Evolutionary conservation across 176 grass and related monocot species (phyloP).

Genomic region (Tillandsia leiboldiana): DNA sequence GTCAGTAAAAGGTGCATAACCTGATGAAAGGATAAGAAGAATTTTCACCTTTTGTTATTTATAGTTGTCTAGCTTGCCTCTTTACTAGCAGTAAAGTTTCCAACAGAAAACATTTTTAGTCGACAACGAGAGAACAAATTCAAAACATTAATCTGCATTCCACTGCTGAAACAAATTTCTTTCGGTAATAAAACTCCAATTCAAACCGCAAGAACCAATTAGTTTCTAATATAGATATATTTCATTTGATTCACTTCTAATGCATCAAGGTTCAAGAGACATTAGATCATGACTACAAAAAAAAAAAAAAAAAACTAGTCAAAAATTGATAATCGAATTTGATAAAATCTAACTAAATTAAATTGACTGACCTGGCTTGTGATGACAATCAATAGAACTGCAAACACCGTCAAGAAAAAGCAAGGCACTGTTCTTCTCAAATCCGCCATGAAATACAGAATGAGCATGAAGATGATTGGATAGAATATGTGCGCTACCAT

Average conservation of each 20-base stretch:
- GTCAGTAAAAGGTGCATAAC: background rate
- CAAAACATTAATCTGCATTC: background rate
- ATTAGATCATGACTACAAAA: background rate
- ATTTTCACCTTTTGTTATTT: background rate
- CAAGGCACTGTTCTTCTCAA: conserved; percentile 47
- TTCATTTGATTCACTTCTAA: too few relatives aligned
- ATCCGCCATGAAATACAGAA: conserved; percentile 79
- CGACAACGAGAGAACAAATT: background rate
- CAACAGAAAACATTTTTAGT: background rate
- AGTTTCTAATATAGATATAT: too few relatives aligned
- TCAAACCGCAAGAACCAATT: too few relatives aligned
- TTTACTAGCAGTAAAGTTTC: background rate
- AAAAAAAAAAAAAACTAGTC: too few relatives aligned
- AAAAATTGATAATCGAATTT: background rate
- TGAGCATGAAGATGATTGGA: conserved; percentile 57
- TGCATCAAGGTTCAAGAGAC: too few relatives aligned
- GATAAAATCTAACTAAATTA: background rate
- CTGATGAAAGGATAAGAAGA: background rate
- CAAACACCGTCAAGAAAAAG: conserved; percentile 68
- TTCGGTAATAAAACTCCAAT: too few relatives aligned
- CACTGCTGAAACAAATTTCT: too few relatives aligned
- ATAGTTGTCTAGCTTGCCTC: background rate
- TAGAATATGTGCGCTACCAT: conserved; percentile 59
- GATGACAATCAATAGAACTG: conserved; percentile 68
- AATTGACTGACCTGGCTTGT: conserved; percentile 49